Base-by-base conservation (phyloP, 2,329 filamentous ascomycete species). In the Diaporthe eres region DNA sequence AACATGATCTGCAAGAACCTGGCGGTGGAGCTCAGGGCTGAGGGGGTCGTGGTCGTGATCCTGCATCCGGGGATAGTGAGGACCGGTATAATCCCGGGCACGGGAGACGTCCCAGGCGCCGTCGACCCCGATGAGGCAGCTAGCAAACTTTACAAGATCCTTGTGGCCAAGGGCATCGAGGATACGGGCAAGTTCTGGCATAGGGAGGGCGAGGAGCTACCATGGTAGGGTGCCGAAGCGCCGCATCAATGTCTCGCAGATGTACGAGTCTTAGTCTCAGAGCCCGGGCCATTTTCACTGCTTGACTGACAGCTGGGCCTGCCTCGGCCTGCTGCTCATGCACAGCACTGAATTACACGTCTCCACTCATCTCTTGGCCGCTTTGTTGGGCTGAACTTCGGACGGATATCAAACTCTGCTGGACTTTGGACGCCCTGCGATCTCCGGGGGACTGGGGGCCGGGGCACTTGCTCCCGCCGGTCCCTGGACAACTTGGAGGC, bases 121-220 rank as follows among this genome's bases (percentile, higher is more conserved):
- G 85, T 88, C 25, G 81, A 85, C 78, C 84, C 86, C 8, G 85
- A 85, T 8, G 84, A 86, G 78, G 86, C 86, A 61, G 87, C 85
- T 44, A 79, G 72, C 51, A 86, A 87, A 80, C 76, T 87, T 74
- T 88, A 34, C 60, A 68, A 67, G 39, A 44, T 75, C 25, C 53
- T 75, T 17, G 51, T 68, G 53, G 25, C 42, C 31, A 75, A 75
- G 70, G 60, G 53, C 4, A 53, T 75, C 9, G 70, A 75, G 60
- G 74, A 73, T 7, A 68, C 70, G 53, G 74, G 70, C n/a, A 75
- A 61, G 28, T 68, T 75, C 34, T 73, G 74, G 74, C 74, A 73
- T 37, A 72, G 70, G 51, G 70, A 75, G 22, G 74, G 70, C n/a
- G 34, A 73, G n/a, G 74, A 73, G 34, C 42, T 75, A 28, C 70